Evolutionary conservation across 2,329 filamentous ascomycete genomes (phyloP), one percentile per base, ranked within the genome.

Genomic region (Teratosphaeria viscida): DNA sequence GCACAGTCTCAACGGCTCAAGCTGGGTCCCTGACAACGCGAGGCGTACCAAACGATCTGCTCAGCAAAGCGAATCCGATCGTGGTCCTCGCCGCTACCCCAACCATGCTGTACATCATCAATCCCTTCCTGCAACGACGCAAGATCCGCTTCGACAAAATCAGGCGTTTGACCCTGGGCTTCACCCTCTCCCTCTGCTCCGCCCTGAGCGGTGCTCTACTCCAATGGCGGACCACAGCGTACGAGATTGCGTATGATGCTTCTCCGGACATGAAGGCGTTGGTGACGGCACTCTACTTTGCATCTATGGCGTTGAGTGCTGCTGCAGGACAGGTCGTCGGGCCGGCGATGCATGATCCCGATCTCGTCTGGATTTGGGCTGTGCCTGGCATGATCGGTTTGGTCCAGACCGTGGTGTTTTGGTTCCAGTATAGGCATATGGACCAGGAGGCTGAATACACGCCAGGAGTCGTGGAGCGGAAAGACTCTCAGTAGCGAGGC

Each of bases 201-300:
- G 78, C 80, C 74, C 61, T 70, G 16, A 81, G 81, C 67, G 80
- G 80, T 47, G 79, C 79, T 26, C 72, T 79, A 55, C 73, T 83
- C 1, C 81, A 83, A 67, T 74, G 78, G 60, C 69, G 74, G 61
- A 73, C 78, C 16, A 77, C 76, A 1, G 75, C 72, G 0, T 78
- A 78, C 63, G 77, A 77, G 57, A 61, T 78, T 35, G 77, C 77
- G 1, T 79, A 78, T 61, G 70, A 76, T 6, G 70, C 73, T 11
- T 69, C 74, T 4, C 77, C 77, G 1, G 65, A 66, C 56, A 77
- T 79, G 77, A 73, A 74, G 55, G 69, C 72, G 0, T 64, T 78
- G 10, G 74, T 78, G n/a, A 70, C 74, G 66, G 67, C 76, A 8
- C 62, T 78, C 23, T 73, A 75, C 66, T 61, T 78, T 8, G 75